Conservation (phyloP, 2,329 filamentous ascomycete genomes). For the Chaetomium sp. region DNA sequence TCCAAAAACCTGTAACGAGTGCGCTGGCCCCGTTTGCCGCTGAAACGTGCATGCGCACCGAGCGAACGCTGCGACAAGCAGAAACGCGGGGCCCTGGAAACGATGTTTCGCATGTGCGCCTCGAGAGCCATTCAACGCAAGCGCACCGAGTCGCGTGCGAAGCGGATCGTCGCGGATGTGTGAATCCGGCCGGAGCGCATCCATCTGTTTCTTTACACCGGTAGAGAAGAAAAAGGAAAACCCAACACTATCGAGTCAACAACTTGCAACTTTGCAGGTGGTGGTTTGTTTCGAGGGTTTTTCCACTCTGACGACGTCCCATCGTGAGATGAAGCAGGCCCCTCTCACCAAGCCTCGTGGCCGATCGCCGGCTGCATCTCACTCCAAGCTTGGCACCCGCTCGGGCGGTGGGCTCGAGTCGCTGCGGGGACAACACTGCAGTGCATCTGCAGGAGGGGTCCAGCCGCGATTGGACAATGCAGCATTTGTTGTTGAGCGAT, state of each 20-base stretch:
- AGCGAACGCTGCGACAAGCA: not conserved
- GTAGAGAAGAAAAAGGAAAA: not conserved
- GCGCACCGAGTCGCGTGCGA: not conserved
- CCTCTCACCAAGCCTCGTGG: not conserved
- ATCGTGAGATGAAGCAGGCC: too few relatives aligned
- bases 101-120: conserved; percentile 7
- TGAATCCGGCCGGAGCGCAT: not conserved
- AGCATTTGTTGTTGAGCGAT: too few relatives aligned
- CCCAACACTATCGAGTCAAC: not conserved
- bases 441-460: not conserved
- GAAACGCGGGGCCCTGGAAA: not conserved
- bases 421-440: not conserved
- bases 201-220: not conserved
- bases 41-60: too few relatives aligned
- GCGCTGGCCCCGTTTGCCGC: too few relatives aligned
- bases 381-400: too few relatives aligned
- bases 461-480: not conserved
- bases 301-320: too few relatives aligned
- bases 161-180: not conserved
- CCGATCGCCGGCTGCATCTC: not conserved
- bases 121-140: not conserved
- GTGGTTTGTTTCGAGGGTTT: too few relatives aligned
- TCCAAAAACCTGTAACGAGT: too few relatives aligned
- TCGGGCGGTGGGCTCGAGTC: not conserved
- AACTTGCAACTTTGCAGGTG: not conserved